Evolutionary conservation across 805 yeast species (phyloP).

Genomic region (Teunomyces kruisii): DNA sequence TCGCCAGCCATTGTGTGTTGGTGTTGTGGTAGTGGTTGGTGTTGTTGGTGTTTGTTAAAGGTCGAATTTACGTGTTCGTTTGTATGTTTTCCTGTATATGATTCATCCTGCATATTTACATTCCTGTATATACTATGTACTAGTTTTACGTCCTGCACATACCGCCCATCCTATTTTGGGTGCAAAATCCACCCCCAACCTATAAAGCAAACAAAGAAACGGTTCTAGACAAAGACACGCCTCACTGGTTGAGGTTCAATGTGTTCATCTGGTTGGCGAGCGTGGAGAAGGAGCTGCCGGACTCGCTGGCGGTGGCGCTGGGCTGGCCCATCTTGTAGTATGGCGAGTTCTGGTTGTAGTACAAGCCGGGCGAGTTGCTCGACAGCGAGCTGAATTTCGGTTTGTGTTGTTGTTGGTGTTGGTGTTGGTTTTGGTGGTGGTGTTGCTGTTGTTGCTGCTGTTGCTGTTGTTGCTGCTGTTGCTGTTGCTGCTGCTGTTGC

Average conservation of each 20-base stretch:
- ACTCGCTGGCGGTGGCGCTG: too few species aligned
- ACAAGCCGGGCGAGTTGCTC: slow-evolving; percentile 24
- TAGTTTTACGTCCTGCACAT: background rate
- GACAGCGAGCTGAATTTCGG: background rate
- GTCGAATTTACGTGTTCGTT: slow-evolving; percentile 7
- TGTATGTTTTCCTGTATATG: too few species aligned
- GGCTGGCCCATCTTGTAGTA: slow-evolving; percentile 10
- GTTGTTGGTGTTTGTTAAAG: slow-evolving; percentile 3
- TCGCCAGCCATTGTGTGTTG: slow-evolving; percentile 17
- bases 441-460: slow-evolving; percentile 8
- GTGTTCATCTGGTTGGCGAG: slow-evolving; percentile 35
- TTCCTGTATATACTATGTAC: background rate
- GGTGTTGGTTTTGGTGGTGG: too few species aligned
- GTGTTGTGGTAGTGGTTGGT: background rate
- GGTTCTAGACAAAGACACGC: too few species aligned
- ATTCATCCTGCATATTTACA: too few species aligned
- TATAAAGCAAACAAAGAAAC: background rate
- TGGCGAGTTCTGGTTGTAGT: slow-evolving; percentile 5
- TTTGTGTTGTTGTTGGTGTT: too few species aligned
- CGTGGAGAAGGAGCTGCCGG: slow-evolving; percentile 8
- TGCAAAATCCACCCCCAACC: slow-evolving; percentile 5
- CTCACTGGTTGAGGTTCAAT: slow-evolving; percentile 23
- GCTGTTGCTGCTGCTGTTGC: slow-evolving; percentile 15
- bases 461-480: slow-evolving; percentile 14
- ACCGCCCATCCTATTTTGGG: too few species aligned